Base-by-base conservation (phyloP, 2,329 filamentous ascomycete genomes). In the Dactylonectria estremocensis region DNA sequence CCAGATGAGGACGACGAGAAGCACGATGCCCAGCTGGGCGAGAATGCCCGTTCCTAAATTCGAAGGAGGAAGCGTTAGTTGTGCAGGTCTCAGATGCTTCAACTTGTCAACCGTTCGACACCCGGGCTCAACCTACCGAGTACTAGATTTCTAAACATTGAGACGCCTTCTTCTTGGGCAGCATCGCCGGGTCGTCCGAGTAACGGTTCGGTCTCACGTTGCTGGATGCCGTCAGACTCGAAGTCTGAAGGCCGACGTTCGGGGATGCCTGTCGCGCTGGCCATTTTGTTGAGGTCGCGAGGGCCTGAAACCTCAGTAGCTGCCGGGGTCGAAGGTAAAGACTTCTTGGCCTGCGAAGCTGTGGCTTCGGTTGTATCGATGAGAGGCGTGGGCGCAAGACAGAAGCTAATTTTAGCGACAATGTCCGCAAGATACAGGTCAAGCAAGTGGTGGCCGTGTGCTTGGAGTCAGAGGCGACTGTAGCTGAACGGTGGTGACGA, bases 1-100 rank as follows among this genome's bases (percentile, higher is more conserved):
- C 94, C 94, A 97, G 72, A 97, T 86, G 64, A 95, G 89, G 40
- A 89, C 89, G 55, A 90, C 84, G 69, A 98, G 88, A 70, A 97
- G 88, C 82, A 94, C 84, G 62, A 91, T 89, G 63, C 94, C 95
- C 49, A 89, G 87, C 82, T 98, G 95, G 46, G 94, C 93, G 67
- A 98, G 82, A 67, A 92, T 87, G 64, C 90, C 95, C 16, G 95
- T 97, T 70, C 94, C 95, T 96, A 76, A 33, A 16, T 16, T 57
- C 45, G n/a, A 33, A 53, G 9, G 7, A 28, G 7, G 24, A 28
- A 28, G 40, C 3, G 8, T 66, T 37, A 40, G 49, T 69, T 46
- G 68, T 61, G 9, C 56, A 62, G 53, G 59, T 31, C 20, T 37
- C 8, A 22, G 55, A 57, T 48, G 18, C 55, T n/a, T 28, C 5